Base-by-base conservation (phyloP, 1,139 yeast species). In the Zygosaccharomyces sapae region DNA sequence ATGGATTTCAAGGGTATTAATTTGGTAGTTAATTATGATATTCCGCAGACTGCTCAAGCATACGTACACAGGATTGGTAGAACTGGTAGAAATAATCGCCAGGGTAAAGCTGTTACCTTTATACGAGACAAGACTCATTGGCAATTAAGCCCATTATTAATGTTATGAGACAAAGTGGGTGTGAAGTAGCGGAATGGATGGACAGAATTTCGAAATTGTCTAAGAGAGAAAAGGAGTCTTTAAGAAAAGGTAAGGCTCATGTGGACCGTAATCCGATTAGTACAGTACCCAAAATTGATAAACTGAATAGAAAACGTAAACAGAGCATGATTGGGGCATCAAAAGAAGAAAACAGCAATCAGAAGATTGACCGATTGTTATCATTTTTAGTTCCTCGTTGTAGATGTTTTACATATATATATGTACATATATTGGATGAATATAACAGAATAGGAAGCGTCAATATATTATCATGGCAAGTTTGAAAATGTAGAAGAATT, bases 41-140 rank as follows among this genome's bases (percentile, higher is more conserved):
- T 92, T 4, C 99, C 99, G 12, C 88, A 83, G 59, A 79, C 86
- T 44, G 88, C 97, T 0, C 97, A 92, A 67, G 84, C 96, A 0
- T 94, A 94, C 66, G 96, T 94, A 38, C 99, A 94, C 68, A 80
- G 99, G 70, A 88, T 94, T 59, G 99, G 99, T 67, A 85, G 99
- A 74, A 92, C 98, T 1, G 99, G 98, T 55, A 83, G 99, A 74
- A 96, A 92, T 43, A 96, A 96, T 1, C 80, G 85, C 55, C 61
- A 70, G 2, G 98, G 98, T 51, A 77, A 76, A 57, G 97, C 98
- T 0, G 80, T 92, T 20, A 94, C 98, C 0, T 84, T 56, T 94
- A 86, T 72, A 89, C 98, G 20, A 90, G 89, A 64, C 95, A 87
- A 53, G 99, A 94, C 63, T 71, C 79, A 9, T 69, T 76, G 47